Conservation (phyloP, 192 early-diverging fungal genomes). For the Ambispora gerdemannii region DNA sequence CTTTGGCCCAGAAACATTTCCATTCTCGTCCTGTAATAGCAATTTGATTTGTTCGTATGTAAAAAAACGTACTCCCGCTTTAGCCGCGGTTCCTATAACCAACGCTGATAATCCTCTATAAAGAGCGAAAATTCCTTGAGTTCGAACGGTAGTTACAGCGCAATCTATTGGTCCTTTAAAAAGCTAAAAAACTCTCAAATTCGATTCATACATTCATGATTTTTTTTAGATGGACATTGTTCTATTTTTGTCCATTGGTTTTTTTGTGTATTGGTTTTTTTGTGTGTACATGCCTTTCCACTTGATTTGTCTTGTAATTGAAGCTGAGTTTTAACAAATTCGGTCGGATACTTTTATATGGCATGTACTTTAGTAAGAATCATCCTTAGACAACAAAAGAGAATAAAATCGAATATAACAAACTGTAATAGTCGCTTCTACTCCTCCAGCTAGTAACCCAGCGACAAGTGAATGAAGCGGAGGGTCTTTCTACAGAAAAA, state of each 20-base stretch:
- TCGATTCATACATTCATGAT: too few relatives aligned
- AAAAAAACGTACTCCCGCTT: slow-evolving; percentile 90
- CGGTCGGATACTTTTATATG: slow-evolving; percentile 72
- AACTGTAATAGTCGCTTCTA: slow-evolving; percentile 81
- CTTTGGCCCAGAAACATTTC: slow-evolving; percentile 62
- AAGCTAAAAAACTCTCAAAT: slow-evolving; percentile 3
- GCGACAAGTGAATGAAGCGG: slow-evolving; percentile 67
- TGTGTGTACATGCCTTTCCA: slow-evolving; percentile 21
- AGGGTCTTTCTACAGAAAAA: slow-evolving; percentile 39
- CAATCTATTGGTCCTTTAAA: slow-evolving; percentile 85
- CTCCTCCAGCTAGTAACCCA: slow-evolving; percentile 82
- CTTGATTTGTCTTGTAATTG: slow-evolving; percentile 72
- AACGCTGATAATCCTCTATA: slow-evolving; percentile 89
- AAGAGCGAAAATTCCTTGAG: slow-evolving; percentile 70
- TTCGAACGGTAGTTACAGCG: slow-evolving; percentile 63
- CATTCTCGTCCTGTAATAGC: slow-evolving; percentile 65
- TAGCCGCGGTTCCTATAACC: slow-evolving; percentile 87
- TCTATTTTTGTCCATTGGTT: too few relatives aligned
- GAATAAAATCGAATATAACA: neutral
- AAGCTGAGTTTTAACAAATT: slow-evolving; percentile 94
- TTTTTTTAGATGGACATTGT: neutral
- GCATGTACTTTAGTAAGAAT: neutral
- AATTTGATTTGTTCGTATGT: slow-evolving; percentile 84
- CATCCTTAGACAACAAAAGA: neutral
- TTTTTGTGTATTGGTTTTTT: too few relatives aligned